phyloP scores from a whole-genome alignment of 306 rosid genomes.

The Herpetospermum pedunculosum region DNA sequence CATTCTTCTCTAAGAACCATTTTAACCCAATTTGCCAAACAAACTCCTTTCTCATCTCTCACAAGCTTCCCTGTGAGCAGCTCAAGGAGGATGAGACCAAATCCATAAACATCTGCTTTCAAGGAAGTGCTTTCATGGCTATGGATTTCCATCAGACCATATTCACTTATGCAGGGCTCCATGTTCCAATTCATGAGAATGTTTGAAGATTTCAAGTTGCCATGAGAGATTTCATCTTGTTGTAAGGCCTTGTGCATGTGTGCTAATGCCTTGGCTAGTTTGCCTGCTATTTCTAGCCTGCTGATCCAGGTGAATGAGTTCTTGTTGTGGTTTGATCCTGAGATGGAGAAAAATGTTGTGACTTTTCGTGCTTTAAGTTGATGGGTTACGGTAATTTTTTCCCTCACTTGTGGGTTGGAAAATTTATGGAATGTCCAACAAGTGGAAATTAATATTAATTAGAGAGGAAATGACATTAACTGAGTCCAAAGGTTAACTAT shows the following conservation, averaged over 20 bases:
- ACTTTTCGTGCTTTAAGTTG: neutral
- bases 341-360: neutral
- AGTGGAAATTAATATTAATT: too few relatives aligned
- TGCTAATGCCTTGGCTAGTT: slow-evolving; percentile 48
- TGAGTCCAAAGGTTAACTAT: too few relatives aligned
- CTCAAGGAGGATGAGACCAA: slow-evolving; percentile 73
- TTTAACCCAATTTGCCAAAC: slow-evolving; percentile 69
- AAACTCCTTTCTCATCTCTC: slow-evolving; percentile 40
- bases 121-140: slow-evolving; percentile 20
- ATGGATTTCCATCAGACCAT: slow-evolving; percentile 36
- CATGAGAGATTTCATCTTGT: slow-evolving; percentile 53
- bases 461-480: too few relatives aligned
- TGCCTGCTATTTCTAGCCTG: slow-evolving; percentile 46
- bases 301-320: slow-evolving; percentile 51
- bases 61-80: slow-evolving; percentile 68
- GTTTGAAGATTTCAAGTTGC: slow-evolving; percentile 71
- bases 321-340: slow-evolving; percentile 29
- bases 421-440: too few relatives aligned
- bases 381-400: too few relatives aligned
- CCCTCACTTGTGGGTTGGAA: too few relatives aligned
- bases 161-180: slow-evolving; percentile 72
- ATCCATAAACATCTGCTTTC: slow-evolving; percentile 52
- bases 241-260: slow-evolving; percentile 57
- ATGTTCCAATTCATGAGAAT: slow-evolving; percentile 48
- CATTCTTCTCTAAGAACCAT: slow-evolving; percentile 73